Evolutionary conservation across 495 filamentous ascomycete species (phyloP), one percentile per base, ranked within the genome.

Genomic region (Talaromyces thailandensis): DNA sequence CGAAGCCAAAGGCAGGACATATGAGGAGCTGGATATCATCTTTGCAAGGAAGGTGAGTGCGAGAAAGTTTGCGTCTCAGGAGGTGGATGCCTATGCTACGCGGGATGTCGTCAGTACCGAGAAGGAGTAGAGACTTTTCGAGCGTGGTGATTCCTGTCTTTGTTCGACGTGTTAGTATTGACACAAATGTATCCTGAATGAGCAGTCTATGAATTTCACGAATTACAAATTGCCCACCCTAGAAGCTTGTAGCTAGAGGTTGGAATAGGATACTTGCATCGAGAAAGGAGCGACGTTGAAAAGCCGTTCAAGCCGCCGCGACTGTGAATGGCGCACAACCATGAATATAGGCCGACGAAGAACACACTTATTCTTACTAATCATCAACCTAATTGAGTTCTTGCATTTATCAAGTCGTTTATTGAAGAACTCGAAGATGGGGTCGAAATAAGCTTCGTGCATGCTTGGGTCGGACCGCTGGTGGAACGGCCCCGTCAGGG

Each of bases 1-100:
- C 0, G 88, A 91, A 64, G 82, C 86, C 3, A 75, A 79, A 4
- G 86, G 83, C 0, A 77, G 86, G 14, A 85, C 85, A 0, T 90
- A 86, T 66, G 86, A 82, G 6, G 87, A 91, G 69, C 71, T 90
- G 32, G 87, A 90, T 68, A 61, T 88, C 6, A 71, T 89, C 31
- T 89, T 90, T 66, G 78, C 86, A 68, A 69, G 75, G 31, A 77
- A 78, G 7, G 68, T 87, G 23, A 76, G 67, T 40, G 86, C 88
- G 0, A 75, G 86, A 50, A 83, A 88, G 67, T 90, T 90, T 65
- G 72, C 79, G 1, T 75, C 68, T 4, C 82, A 84, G 3, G 64
- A 78, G 29, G 82, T 88, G 12, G 78, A 88, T 61, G 81, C 83
- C 11, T 87, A 86, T 70, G 76, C 68, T 35, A 76, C 80, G 43